These are phyloP conservation scores for Colletotrichum spaethianum DNA, from an alignment of 2,329 filamentous ascomycete genomes.

Conservation along the genomic window DNA sequence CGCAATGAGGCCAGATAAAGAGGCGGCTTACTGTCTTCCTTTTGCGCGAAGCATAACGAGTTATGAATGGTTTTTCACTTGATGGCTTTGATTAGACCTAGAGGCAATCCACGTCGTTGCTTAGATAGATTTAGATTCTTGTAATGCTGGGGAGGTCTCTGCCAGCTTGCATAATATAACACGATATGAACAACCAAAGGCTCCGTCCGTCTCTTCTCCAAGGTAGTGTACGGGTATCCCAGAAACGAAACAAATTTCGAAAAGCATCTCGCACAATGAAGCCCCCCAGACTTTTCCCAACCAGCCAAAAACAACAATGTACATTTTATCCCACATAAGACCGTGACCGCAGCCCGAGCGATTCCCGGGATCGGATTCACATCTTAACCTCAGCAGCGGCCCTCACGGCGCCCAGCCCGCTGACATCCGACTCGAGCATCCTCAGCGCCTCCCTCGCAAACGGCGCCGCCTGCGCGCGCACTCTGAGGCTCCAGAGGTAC, in stretches of 20 bases:
- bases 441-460: constrained; percentile 57
- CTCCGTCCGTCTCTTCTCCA: not conserved
- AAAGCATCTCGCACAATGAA: not conserved
- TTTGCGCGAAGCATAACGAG: not conserved
- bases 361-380: not conserved
- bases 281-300: not conserved
- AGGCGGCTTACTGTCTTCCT: not conserved
- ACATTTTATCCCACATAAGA: not conserved
- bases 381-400: constrained; percentile 41
- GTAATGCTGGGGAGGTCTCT: not conserved
- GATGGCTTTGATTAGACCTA: not conserved
- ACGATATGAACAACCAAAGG: not conserved
- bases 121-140: not conserved
- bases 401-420: constrained; percentile 37
- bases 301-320: not conserved
- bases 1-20: constrained; percentile 1
- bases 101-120: not conserved
- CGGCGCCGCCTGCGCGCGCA: constrained; percentile 54
- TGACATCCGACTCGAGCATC: constrained; percentile 51
- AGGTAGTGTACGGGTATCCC: constrained; percentile 8
- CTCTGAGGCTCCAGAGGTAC: constrained; percentile 58
- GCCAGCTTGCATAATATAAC: not conserved
- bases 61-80: not conserved
- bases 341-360: not conserved
- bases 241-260: not conserved